phyloP scores from a whole-genome alignment of 495 filamentous ascomycete genomes.

The Penicillium cosmopolitanum region DNA sequence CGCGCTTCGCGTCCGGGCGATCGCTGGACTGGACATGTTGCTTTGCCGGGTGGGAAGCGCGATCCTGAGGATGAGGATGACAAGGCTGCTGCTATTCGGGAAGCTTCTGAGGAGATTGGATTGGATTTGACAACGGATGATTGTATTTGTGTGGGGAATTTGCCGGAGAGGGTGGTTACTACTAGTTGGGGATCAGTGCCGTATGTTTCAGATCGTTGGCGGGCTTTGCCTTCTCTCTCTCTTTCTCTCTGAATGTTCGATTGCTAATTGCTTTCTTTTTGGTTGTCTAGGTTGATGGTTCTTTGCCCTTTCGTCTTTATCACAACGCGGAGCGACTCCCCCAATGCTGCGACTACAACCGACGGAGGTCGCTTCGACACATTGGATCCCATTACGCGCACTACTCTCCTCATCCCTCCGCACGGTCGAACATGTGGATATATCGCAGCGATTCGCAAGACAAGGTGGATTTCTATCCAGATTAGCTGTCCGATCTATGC shows the following conservation, averaged over 20 bases:
- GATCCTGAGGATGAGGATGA: slow-evolving; percentile 72
- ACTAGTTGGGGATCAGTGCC: slow-evolving; percentile 72
- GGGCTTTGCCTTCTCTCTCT: too few relatives aligned
- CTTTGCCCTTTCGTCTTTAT: slow-evolving; percentile 78
- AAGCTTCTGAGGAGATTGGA: slow-evolving; percentile 74
- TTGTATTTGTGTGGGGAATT: slow-evolving; percentile 64
- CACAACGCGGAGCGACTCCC: slow-evolving; percentile 55
- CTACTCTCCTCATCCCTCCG: slow-evolving; percentile 64
- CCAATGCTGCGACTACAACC: slow-evolving; percentile 68
- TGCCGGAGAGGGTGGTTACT: slow-evolving; percentile 74
- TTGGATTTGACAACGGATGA: slow-evolving; percentile 60
- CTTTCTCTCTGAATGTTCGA: too few relatives aligned
- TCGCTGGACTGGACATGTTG: slow-evolving; percentile 77
- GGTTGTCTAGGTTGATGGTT: slow-evolving; percentile 64
- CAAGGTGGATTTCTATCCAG: slow-evolving; percentile 53
- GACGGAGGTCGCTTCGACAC: slow-evolving; percentile 72
- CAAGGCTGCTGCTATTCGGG: slow-evolving; percentile 65
- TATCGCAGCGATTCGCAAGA: slow-evolving; percentile 64
- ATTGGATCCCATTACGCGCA: slow-evolving; percentile 74
- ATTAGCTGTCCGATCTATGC: slow-evolving; percentile 54
- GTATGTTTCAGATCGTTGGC: slow-evolving; percentile 42
- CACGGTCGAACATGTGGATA: slow-evolving; percentile 68
- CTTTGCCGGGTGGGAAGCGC: slow-evolving; percentile 72
- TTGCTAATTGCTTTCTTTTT: too few relatives aligned
- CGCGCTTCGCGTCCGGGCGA: slow-evolving; percentile 71